A percentile compares a stretch with the other conserved stretches of the same genome.
Conservation (phyloP, 2,329 filamentous ascomycete genomes). For the Penicillium sp. region DNA sequence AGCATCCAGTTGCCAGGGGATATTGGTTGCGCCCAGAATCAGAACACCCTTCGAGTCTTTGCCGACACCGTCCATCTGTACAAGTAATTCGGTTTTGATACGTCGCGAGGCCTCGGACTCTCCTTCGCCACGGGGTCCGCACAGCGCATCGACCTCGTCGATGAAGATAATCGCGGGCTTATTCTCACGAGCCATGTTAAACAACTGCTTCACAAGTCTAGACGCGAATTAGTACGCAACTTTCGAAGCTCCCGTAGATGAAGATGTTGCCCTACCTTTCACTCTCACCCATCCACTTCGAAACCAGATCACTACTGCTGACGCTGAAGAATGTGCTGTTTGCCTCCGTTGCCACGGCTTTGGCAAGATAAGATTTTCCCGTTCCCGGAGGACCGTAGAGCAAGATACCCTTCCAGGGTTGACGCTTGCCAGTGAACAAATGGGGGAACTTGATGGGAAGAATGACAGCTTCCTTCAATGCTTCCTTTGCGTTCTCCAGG, state of each 20-base stretch:
- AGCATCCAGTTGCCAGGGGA: slow-evolving; percentile 96
- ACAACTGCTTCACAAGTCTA: slow-evolving; percentile 92
- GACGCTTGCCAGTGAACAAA: slow-evolving; percentile 90
- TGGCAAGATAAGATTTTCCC: slow-evolving; percentile 95
- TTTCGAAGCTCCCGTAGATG: background rate
- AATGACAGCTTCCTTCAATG: slow-evolving; percentile 95
- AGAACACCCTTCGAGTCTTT: slow-evolving; percentile 92
- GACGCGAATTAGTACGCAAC: slow-evolving; percentile 10
- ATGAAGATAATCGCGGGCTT: slow-evolving; percentile 99
- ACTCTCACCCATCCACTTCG: slow-evolving; percentile 99
- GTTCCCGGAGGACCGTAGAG: slow-evolving; percentile 95
- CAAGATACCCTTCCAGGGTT: slow-evolving; percentile 97
- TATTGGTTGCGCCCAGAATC: slow-evolving; percentile 95
- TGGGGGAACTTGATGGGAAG: slow-evolving; percentile 98
- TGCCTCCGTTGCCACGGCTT: slow-evolving; percentile 95
- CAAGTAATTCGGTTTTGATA: slow-evolving; percentile 97
- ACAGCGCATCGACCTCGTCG: slow-evolving; percentile 95
- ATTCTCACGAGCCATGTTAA: slow-evolving; percentile 97
- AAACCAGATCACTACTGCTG: slow-evolving; percentile 93
- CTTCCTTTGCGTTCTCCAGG: slow-evolving; percentile 90
- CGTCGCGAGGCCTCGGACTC: slow-evolving; percentile 95
- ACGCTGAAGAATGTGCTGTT: slow-evolving; percentile 99
- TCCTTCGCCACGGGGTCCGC: slow-evolving; percentile 87
- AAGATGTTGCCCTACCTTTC: slow-evolving; percentile 66
- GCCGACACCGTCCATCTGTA: slow-evolving; percentile 99